phyloP scores from a whole-genome alignment of 768 basidiomycete species.

The Rhizopogon roseolus region DNA sequence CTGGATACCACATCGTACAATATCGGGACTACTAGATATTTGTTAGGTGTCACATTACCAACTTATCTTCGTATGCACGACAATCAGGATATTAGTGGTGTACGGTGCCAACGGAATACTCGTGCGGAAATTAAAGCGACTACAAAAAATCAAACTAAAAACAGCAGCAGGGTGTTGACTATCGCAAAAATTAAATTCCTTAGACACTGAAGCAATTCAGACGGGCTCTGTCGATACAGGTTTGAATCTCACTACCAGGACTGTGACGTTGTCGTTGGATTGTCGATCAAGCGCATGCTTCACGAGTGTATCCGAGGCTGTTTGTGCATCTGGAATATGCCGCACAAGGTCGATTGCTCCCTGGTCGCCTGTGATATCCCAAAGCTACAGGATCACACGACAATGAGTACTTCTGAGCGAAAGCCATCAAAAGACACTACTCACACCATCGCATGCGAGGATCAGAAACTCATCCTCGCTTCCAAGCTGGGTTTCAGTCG shows the following conservation, averaged over 20 bases:
- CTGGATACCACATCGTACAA: too few species aligned
- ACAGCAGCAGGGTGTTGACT: background rate
- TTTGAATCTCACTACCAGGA: constrained; percentile 84
- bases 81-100: background rate
- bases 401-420: background rate
- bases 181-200: background rate
- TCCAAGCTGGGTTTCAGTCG: constrained; percentile 92
- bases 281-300: constrained; percentile 84
- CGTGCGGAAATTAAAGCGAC: background rate
- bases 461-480: constrained; percentile 93
- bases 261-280: constrained; percentile 93
- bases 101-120: background rate
- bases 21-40: too few species aligned
- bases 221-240: background rate
- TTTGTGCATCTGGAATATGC: constrained; percentile 69
- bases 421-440: constrained; percentile 27
- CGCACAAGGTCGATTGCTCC: constrained; percentile 83
- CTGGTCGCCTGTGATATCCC: constrained; percentile 95
- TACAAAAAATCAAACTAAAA: background rate
- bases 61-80: too few species aligned
- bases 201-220: constrained; percentile 8
- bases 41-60: too few species aligned
- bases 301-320: constrained; percentile 72
- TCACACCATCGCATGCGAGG: constrained; percentile 94
- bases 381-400: constrained; percentile 53